A percentile compares a stretch with the other conserved stretches of the same genome.
Conservation (phyloP, 257 asterid species). For the Solanum acaule region DNA sequence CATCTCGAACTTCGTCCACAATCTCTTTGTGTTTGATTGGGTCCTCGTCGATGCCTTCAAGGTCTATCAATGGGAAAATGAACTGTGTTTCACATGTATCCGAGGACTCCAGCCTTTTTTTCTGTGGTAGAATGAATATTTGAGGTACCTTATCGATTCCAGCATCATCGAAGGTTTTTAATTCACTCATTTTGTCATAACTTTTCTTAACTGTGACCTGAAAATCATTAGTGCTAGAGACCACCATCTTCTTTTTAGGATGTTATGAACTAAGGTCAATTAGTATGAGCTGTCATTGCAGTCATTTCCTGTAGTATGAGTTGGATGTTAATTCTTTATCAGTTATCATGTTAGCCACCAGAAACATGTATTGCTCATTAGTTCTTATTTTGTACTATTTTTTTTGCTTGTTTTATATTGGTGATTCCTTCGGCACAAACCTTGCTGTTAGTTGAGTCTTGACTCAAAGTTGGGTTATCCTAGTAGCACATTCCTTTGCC, state of each 20-base stretch:
- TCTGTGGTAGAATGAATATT: neutral
- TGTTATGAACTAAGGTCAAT: neutral
- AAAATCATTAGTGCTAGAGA: neutral
- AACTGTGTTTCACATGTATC: neutral
- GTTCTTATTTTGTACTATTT: neutral
- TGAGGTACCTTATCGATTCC: neutral
- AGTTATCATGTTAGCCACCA: neutral
- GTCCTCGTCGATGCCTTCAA: slow-evolving; percentile 6
- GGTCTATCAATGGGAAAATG: slow-evolving; percentile 29
- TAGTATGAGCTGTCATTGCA: neutral
- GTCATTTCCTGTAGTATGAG: neutral
- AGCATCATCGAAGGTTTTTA: neutral
- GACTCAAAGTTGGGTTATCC: neutral
- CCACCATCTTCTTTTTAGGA: neutral
- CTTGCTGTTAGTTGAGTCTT: neutral
- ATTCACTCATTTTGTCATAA: neutral
- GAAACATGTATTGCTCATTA: neutral
- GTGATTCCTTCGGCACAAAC: neutral
- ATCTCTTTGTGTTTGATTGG: neutral
- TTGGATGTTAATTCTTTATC: neutral
- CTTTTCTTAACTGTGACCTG: neutral
- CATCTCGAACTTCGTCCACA: slow-evolving; percentile 23
- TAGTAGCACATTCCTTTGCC: neutral
- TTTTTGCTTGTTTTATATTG: neutral
- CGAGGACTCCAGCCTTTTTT: neutral